Conservation (phyloP, 164 flowering plant genomes). For the Santalum album region DNA sequence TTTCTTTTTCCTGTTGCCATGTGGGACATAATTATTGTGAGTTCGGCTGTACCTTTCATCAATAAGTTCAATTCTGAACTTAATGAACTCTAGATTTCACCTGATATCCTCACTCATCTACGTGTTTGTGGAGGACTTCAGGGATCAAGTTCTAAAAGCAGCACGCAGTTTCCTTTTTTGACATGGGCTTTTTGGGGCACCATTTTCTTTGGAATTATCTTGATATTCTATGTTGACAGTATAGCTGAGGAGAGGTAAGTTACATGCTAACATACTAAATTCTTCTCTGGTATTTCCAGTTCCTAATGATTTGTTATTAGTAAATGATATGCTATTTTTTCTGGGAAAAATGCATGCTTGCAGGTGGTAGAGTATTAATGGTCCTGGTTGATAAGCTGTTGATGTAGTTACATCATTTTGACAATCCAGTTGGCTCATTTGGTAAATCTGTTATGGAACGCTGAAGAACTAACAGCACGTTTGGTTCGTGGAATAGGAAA, state of each 20-base stretch:
- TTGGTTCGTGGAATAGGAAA: too few species aligned
- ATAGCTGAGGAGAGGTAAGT: constrained; percentile 92
- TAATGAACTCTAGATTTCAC: neutral
- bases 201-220: constrained; percentile 67
- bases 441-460: too few species aligned
- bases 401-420: neutral
- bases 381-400: neutral
- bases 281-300: neutral
- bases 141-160: constrained; percentile 57
- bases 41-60: constrained; percentile 17
- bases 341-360: neutral
- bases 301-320: neutral
- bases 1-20: constrained; percentile 94
- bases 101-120: neutral
- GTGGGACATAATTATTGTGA: constrained; percentile 89
- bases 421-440: neutral
- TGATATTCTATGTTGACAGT: constrained; percentile 82
- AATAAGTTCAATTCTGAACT: neutral
- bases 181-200: constrained; percentile 72
- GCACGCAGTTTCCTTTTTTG: constrained; percentile 45
- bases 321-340: neutral
- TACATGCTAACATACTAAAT: neutral
- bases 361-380: neutral
- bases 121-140: constrained; percentile 30
- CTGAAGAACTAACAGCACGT: too few species aligned